Evolutionary conservation across 176 grass and related monocot species (phyloP).

Genomic region (Canna indica): DNA sequence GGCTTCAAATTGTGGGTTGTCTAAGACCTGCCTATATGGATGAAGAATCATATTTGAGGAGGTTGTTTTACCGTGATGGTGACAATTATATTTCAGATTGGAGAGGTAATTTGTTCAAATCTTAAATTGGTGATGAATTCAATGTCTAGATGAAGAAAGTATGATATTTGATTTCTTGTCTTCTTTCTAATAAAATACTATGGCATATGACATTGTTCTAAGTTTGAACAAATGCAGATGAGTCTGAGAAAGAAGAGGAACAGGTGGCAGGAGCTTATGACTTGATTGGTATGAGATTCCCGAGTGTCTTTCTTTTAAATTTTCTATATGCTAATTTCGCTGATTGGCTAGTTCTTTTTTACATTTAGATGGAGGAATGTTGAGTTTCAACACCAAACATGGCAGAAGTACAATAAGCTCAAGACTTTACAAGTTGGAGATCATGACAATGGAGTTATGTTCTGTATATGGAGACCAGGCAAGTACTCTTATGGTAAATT

Average conservation of each 20-base stretch:
- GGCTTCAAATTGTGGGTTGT: slow-evolving; percentile 74
- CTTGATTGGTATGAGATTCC: slow-evolving; percentile 34
- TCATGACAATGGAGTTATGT: slow-evolving; percentile 67
- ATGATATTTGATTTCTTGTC: neutral
- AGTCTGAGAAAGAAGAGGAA: slow-evolving; percentile 34
- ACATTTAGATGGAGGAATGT: slow-evolving; percentile 51
- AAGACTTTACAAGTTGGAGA: slow-evolving; percentile 80
- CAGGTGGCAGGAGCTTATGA: slow-evolving; percentile 36
- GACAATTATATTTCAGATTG: slow-evolving; percentile 41
- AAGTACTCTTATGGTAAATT: slow-evolving; percentile 9
- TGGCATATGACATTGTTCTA: neutral
- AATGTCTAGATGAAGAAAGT: slow-evolving; percentile 5
- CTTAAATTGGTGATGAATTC: neutral
- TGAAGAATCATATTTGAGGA: slow-evolving; percentile 83
- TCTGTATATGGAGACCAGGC: slow-evolving; percentile 83
- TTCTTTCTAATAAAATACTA: neutral
- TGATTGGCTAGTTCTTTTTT: slow-evolving; percentile 20
- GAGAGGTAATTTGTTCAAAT: slow-evolving; percentile 37
- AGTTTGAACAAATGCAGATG: slow-evolving; percentile 39
- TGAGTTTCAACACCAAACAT: slow-evolving; percentile 38
- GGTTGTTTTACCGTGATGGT: slow-evolving; percentile 40
- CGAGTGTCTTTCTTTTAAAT: slow-evolving; percentile 9
- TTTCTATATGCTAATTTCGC: neutral
- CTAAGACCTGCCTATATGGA: slow-evolving; percentile 74
- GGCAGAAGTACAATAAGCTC: slow-evolving; percentile 36